Conservation (phyloP, 345 rosid genomes). For the Microcos paniculata region DNA sequence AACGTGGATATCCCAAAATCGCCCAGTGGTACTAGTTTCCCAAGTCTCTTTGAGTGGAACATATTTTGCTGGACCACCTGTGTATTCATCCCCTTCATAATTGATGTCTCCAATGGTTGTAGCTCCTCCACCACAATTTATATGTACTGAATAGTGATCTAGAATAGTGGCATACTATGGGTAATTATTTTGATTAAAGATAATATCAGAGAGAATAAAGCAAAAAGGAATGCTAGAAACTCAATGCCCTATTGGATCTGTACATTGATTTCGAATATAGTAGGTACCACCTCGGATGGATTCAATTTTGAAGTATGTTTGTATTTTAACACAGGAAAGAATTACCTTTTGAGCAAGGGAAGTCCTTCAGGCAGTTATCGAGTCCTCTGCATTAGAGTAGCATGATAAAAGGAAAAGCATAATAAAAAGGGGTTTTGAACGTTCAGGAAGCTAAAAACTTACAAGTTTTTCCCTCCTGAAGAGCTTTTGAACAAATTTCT, state of each 20-base stretch:
- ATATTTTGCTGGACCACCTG: slow-evolving; percentile 37
- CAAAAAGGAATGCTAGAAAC: not conserved
- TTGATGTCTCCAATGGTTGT: slow-evolving; percentile 17
- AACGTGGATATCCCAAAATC: slow-evolving; percentile 40
- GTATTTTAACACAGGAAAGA: not conserved
- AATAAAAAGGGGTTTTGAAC: slow-evolving; percentile 10
- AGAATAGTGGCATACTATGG: not conserved
- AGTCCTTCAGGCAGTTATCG: not conserved
- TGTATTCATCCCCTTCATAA: slow-evolving; percentile 35
- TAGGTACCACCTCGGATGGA: not conserved
- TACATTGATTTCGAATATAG: not conserved
- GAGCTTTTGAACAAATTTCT: no score
- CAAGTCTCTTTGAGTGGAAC: slow-evolving; percentile 24
- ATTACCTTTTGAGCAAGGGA: slow-evolving; percentile 15
- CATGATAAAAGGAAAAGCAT: no score
- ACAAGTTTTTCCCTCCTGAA: no score
- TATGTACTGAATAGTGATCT: slow-evolving; percentile 32
- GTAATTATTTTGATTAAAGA: not conserved
- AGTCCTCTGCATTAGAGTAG: not conserved
- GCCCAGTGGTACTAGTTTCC: slow-evolving; percentile 55
- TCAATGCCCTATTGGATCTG: not conserved
- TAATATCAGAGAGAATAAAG: not conserved
- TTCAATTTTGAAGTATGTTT: not conserved
- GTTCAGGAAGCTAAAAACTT: no score
- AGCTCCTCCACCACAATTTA: slow-evolving; percentile 55